A percentile compares a stretch with the other conserved stretches of the same genome.
Evolutionary conservation across 2,329 filamentous ascomycete species (phyloP).

Genomic region (Exophiala mesophila): DNA sequence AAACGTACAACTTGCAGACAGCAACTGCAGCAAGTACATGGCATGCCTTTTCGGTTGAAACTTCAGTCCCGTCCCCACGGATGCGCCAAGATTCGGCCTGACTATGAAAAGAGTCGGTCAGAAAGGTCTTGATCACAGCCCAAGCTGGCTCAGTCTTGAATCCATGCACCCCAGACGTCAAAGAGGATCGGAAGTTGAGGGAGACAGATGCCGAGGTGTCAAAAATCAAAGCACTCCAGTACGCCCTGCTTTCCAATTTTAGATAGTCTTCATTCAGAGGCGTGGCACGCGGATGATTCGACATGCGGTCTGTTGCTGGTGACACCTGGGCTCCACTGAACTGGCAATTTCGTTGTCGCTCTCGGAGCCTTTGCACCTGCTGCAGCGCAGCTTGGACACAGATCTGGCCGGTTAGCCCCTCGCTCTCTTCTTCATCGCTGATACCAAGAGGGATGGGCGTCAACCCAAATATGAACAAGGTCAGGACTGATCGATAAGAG

Average conservation of each 20-base stretch:
- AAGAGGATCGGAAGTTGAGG: constrained; percentile 35
- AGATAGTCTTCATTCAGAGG: constrained; percentile 27
- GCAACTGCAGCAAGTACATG: constrained; percentile 29
- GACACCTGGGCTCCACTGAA: constrained; percentile 41
- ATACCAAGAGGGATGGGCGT: constrained; percentile 40
- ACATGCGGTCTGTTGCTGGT: constrained; percentile 21
- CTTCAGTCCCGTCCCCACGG: constrained; percentile 23
- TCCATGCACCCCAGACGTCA: constrained; percentile 36
- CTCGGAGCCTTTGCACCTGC: constrained; percentile 39
- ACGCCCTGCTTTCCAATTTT: constrained; percentile 36
- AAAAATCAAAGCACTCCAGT: constrained; percentile 40
- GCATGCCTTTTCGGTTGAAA: constrained; percentile 28
- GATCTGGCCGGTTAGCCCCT: constrained; percentile 38
- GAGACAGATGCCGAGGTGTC: constrained; percentile 40
- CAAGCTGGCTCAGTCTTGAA: constrained; percentile 27
- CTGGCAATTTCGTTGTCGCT: constrained; percentile 37
- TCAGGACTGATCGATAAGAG: constrained; percentile 40
- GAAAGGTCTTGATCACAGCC: constrained; percentile 26
- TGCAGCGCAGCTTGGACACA: constrained; percentile 41
- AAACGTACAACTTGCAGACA: constrained; percentile 28
- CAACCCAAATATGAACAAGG: constrained; percentile 38
- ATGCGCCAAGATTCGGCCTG: constrained; percentile 25
- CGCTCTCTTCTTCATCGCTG: constrained; percentile 39
- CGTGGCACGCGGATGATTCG: neutral
- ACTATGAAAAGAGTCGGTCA: constrained; percentile 25